Base-by-base conservation (phyloP, 371 early-diverging fungal genomes). In the Mucor mucedo region DNA sequence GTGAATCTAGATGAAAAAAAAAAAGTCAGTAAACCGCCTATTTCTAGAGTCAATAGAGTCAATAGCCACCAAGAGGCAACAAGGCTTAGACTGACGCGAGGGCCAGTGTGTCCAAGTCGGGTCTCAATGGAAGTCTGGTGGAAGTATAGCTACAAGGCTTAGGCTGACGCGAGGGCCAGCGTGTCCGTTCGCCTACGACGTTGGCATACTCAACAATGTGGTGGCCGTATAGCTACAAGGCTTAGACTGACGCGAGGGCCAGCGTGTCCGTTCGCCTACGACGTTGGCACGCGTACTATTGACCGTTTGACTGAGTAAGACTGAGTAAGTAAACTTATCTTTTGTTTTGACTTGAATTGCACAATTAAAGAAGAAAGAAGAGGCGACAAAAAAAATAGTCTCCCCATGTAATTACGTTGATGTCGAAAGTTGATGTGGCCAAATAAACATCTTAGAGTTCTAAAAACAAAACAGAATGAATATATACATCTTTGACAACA, bases 271-370 rank as follows among this genome's bases (percentile, higher is more conserved):
- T 55, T 62, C 48, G 62, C 55, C 62, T 62, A 62, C 62, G 16
- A 48, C 62, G 62, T 62, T 62, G 62, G 62, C 55, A 62, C 62
- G 55, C 55, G 55, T 62, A 62, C 62, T 62, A 55, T 62, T 49
- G 62, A 62, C 62, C 56, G 49, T 62, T 62, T 62, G 55, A 62
- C 62, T 62, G 62, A 62, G 62, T 62, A 62, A 62, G 55, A n/a
- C n/a, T n/a, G n/a, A n/a, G n/a, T n/a, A n/a, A n/a, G n/a, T 61
- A 60, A 58, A 58, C 59, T 58, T 39, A 58, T 50, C 59, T 58
- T 58, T 49, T 58, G 35, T 58, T 58, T 40, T 16, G 35, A 21
- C 56, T 56, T 38, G 56, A 56, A 56, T 56, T 56, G 56, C 56
- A 56, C 55, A 40, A 55, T 55, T 55, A n/a, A 55, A n/a, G n/a